A percentile compares a stretch with the other conserved stretches of the same genome.
phyloP scores from a whole-genome alignment of 352 stramenopile genomes.

The Pythium chondricola region DNA sequence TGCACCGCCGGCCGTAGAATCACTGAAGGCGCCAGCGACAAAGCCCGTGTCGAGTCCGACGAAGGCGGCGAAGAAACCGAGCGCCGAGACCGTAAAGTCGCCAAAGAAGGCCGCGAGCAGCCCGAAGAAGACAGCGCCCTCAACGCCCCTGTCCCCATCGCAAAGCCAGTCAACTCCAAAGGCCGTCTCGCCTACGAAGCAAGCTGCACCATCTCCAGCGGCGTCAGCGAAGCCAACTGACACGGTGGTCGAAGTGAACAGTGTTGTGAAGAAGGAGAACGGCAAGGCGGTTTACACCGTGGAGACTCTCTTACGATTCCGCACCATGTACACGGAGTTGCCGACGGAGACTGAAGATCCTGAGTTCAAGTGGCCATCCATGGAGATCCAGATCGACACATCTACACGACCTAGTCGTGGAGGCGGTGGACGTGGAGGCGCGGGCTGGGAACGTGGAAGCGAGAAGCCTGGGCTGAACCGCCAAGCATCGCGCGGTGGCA shows the following conservation, averaged over 20 bases:
- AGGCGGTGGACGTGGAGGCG: slow-evolving; percentile 17
- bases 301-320: slow-evolving; percentile 23
- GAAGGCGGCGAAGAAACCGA: background rate
- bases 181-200: background rate
- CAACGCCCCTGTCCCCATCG: no score
- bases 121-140: slow-evolving; percentile 4
- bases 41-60: slow-evolving; percentile 1
- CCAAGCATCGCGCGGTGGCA: slow-evolving; percentile 39
- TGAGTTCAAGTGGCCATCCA: slow-evolving; percentile 26
- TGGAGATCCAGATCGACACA: slow-evolving; percentile 27
- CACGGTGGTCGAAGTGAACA: slow-evolving; percentile 16
- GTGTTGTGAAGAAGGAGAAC: slow-evolving; percentile 10
- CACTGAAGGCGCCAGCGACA: slow-evolving; percentile 3
- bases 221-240: slow-evolving; percentile 8
- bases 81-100: background rate
- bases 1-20: background rate
- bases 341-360: slow-evolving; percentile 13
- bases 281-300: slow-evolving; percentile 30
- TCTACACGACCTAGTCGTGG: slow-evolving; percentile 16
- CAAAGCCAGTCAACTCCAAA: no score
- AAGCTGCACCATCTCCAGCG: slow-evolving; percentile 4
- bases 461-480: slow-evolving; percentile 41
- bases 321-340: slow-evolving; percentile 23
- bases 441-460: slow-evolving; percentile 54
- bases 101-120: slow-evolving; percentile 2